Percentiles rank a stretch among this genome's conserved stretches.
These are phyloP conservation scores for Isatis tinctoria DNA, from an alignment of 345 rosid genomes.

Conservation along the genomic window DNA sequence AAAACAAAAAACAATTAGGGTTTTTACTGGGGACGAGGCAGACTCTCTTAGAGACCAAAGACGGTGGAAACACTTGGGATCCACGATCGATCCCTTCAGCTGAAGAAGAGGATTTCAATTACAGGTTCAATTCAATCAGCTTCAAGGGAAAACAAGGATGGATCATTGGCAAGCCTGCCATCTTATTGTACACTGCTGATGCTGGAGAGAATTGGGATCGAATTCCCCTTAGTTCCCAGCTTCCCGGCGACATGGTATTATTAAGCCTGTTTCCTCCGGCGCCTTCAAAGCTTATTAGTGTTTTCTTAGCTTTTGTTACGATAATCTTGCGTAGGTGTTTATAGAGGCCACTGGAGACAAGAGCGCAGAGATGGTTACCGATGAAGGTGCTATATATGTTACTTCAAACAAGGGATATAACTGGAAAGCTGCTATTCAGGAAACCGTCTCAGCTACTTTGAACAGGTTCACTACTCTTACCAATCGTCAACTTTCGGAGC, in stretches of 20 bases:
- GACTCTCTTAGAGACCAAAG: constrained; percentile 84
- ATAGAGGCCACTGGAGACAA: constrained; percentile 89
- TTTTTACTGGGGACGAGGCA: constrained; percentile 86
- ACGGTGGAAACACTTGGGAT: constrained; percentile 74
- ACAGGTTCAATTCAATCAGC: constrained; percentile 84
- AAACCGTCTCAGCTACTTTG: constrained; percentile 91
- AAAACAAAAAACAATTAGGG: constrained; percentile 36
- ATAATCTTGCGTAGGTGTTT: constrained; percentile 63
- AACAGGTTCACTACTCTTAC: constrained; percentile 55
- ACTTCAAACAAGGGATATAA: constrained; percentile 89
- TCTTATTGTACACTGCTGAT: constrained; percentile 74
- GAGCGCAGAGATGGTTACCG: constrained; percentile 97
- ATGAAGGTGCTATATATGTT: constrained; percentile 89
- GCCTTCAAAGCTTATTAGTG: neutral
- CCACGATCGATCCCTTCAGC: constrained; percentile 85
- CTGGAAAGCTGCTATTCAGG: constrained; percentile 95
- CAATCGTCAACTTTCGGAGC: neutral
- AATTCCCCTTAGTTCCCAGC: constrained; percentile 84
- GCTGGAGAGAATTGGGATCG: constrained; percentile 84
- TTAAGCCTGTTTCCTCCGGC: neutral
- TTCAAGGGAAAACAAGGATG: constrained; percentile 92
- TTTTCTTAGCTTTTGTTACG: neutral
- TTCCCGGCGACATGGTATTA: constrained; percentile 93
- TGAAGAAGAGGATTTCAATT: constrained; percentile 95
- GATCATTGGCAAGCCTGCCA: constrained; percentile 93